These are phyloP conservation scores for Plantago major DNA, from an alignment of 257 asterid genomes.

Conservation along the genomic window DNA sequence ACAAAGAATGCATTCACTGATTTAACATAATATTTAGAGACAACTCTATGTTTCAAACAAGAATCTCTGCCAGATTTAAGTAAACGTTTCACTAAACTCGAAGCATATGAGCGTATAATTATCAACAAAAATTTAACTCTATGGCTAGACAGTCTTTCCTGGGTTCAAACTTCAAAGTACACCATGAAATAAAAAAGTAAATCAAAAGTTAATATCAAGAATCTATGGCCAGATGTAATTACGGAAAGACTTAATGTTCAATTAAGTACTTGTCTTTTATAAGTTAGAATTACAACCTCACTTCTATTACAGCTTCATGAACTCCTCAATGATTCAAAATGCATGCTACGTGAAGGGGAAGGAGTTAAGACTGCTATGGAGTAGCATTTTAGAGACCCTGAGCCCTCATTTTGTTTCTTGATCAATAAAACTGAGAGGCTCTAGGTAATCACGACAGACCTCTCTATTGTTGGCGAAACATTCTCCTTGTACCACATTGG, in stretches of 20 bases:
- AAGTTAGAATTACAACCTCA: background rate
- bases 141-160: background rate
- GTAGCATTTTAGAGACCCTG: no score
- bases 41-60: background rate
- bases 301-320: background rate
- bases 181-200: background rate
- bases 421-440: background rate
- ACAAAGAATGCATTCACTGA: background rate
- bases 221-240: background rate
- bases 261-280: background rate
- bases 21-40: background rate
- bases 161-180: background rate
- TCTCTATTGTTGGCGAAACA: constrained; percentile 66
- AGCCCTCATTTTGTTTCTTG: no score
- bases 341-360: no score
- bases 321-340: background rate
- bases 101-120: background rate
- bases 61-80: background rate
- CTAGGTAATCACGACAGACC: constrained; percentile 40
- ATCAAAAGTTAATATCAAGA: background rate
- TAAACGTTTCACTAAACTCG: background rate
- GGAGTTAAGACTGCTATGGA: no score
- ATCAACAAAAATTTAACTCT: background rate
- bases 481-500: constrained; percentile 90
- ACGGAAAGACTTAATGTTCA: background rate